A percentile compares a stretch with the other conserved stretches of the same genome.
These are phyloP conservation scores for Fusarium piperis DNA, from an alignment of 2,329 filamentous ascomycete species.

Conservation along the genomic window DNA sequence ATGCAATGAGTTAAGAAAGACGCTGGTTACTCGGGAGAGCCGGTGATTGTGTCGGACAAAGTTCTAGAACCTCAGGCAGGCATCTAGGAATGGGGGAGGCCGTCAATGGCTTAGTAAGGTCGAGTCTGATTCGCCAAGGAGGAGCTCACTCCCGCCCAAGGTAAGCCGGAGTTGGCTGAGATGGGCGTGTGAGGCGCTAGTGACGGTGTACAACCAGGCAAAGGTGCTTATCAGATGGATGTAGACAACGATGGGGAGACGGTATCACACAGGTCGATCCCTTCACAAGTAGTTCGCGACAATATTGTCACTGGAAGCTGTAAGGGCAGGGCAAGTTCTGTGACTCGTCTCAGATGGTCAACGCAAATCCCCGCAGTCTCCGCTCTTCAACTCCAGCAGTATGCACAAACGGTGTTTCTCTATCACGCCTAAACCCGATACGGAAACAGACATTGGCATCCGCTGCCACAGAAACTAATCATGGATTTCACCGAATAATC, in stretches of 20 bases:
- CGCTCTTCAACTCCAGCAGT: background rate
- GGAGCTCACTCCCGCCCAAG: background rate
- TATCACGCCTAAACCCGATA: slow-evolving; percentile 5
- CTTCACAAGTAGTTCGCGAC: background rate
- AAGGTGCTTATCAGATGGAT: background rate
- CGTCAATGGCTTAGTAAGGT: slow-evolving; percentile 28
- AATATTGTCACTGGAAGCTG: background rate
- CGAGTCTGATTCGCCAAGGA: background rate
- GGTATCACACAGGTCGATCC: background rate
- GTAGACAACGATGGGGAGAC: background rate
- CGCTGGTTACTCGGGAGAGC: background rate
- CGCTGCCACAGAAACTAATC: background rate
- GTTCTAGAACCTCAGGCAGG: slow-evolving; percentile 21
- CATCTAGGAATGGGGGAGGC: slow-evolving; percentile 5
- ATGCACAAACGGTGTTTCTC: background rate
- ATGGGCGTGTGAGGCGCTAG: background rate
- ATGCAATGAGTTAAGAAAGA: slow-evolving; percentile 24
- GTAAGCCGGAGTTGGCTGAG: background rate
- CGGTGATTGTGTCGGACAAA: slow-evolving; percentile 12
- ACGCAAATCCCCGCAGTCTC: slow-evolving; percentile 16
- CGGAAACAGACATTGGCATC: slow-evolving; percentile 15
- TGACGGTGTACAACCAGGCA: background rate
- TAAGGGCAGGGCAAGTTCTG: background rate
- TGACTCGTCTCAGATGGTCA: slow-evolving; percentile 3
- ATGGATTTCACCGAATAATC: background rate